Evolutionary conservation across 75 land plant species (phyloP), one percentile per base, ranked within the genome.

Genomic region (Gnetum montanum): DNA sequence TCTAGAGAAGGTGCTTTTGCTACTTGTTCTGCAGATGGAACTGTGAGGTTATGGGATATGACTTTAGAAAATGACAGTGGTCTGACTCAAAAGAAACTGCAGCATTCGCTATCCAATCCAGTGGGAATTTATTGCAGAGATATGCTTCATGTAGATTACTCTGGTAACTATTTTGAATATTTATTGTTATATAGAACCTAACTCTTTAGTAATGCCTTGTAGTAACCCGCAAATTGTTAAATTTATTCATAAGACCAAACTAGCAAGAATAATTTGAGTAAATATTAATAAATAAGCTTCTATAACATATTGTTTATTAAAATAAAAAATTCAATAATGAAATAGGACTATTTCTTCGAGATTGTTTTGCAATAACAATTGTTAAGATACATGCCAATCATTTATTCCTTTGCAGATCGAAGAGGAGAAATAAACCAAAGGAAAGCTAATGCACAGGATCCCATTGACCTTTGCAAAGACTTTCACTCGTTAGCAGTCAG

Each of bases 21-120:
- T 15, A 85, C 89, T 33, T 85, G 89, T 51, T 85, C 89, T 54
- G 81, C 78, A 29, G 89, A 85, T 78, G 79, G 82, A 12, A 78
- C 74, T 12, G 75, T 82, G 29, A 68, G 89, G 58, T 50, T 85
- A 31, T 85, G 89, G 89, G 69, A 74, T 60, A 63, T 85, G 27
- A 52, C 64, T 4, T 55, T 62, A 27, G 59, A 61, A 46, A 18
- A 41, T 31, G 58, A 72, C 25, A 43, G 25, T 45, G 33, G 24
- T 2, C 58, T 35, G 23, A 34, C 43, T 35, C 19, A 31, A 8
- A 40, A 41, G 59, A 29, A 23, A 6, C 57, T 38, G 52, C 49
- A 25, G 46, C 30, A 6, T 35, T 61, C 25, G 27, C n/a, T 69
- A n/a, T 55, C 58, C 24, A 58, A 49, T 29, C 53, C 63, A 25